Base-by-base conservation (phyloP, 805 yeast species). In the Candida jianshihensis region DNA sequence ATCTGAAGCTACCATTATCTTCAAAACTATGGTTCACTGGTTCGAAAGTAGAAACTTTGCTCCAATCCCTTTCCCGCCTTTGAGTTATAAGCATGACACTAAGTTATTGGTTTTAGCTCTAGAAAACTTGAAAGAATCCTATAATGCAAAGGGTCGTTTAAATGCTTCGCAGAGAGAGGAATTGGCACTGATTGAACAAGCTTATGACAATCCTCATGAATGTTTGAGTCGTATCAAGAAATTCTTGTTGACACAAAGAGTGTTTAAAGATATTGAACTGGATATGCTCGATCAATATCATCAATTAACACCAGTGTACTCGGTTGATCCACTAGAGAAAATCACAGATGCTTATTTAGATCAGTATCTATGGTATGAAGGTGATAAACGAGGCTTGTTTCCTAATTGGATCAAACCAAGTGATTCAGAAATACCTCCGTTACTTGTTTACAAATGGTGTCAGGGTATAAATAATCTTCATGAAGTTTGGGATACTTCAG, bases 371-470 rank as follows among this genome's bases (percentile, higher is more conserved):
- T 92, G 97, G 96, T 90, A 83, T 59, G 97, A 92, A 54, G 90
- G 92, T 9, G 96, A 86, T 37, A 79, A 83, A 54, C 63, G 96
- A 40, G 75, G 79, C 7, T 60, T 92, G 19, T 92, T 92, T 60
- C 99, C 99, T 4, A 81, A 80, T 54, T 92, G 98, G 98, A 71
- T 92, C 27, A 92, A 92, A 54, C 98, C 99, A 8, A 77, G 84
- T 47, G 98, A 92, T 50, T 73, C 84, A 20, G 98, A 92, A 58
- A 81, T 92, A 17, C 95, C 97, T 1, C 98, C 96, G 0, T 59
- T 89, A 22, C 64, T 90, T 42, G 95, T 84, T 1, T 88, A 90
- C 61, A 90, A 89, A 54, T 92, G 96, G 95, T 78, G 87, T 49
- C 94, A 85, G 51, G 96, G 96, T 12, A 69, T 92, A 32, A 90